phyloP scores from a whole-genome alignment of 192 early-diverging fungal genomes.

The Podila horticola region DNA sequence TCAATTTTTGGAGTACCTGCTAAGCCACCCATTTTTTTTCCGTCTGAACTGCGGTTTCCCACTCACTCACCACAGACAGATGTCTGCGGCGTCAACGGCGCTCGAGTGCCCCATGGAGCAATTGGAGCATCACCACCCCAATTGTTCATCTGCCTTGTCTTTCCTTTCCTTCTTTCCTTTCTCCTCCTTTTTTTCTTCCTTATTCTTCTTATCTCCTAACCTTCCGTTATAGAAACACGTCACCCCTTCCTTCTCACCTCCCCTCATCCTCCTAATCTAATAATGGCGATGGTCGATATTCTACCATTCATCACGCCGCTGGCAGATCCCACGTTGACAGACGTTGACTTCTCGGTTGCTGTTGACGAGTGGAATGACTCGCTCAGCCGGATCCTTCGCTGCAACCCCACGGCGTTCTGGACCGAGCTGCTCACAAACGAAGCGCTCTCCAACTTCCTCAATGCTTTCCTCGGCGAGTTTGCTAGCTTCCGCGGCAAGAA shows the following conservation, averaged over 20 bases:
- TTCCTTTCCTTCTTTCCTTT: not conserved
- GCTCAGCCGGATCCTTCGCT: constrained; percentile 36
- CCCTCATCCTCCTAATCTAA: not conserved
- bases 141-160: not conserved
- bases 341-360: constrained; percentile 41
- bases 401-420: constrained; percentile 33
- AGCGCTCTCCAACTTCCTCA: constrained; percentile 33
- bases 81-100: constrained; percentile 1
- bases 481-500: constrained; percentile 41
- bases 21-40: not conserved
- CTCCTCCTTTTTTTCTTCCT: not conserved
- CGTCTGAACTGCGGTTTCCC: not conserved
- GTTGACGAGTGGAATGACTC: constrained; percentile 51
- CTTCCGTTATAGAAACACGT: not conserved
- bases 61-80: not conserved
- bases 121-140: not conserved
- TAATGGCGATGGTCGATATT: constrained; percentile 13
- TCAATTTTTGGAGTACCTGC: too few species aligned
- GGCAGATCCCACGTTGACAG: constrained; percentile 30
- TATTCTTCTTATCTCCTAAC: not conserved
- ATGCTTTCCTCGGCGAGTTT: constrained; percentile 48
- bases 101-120: not conserved
- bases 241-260: not conserved
- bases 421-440: constrained; percentile 25
- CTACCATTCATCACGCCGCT: constrained; percentile 45